Base-by-base conservation (phyloP, 176 grass and related monocot species). In the Urochloa ruziziensis region DNA sequence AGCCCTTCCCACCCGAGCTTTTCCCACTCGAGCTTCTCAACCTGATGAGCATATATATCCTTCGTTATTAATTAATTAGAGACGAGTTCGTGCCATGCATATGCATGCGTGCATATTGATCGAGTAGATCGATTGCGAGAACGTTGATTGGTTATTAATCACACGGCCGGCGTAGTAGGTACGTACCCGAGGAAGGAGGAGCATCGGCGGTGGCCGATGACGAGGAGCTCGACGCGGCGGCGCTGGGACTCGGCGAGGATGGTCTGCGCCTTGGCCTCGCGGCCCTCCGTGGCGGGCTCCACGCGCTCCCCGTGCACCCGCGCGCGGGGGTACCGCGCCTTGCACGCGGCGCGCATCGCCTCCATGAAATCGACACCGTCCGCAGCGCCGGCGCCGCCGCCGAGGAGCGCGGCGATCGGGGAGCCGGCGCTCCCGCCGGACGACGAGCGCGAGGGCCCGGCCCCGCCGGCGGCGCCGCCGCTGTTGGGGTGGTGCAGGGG, bases 191-290 rank as follows among this genome's bases (percentile, higher is more conserved):
- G 80, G 75, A 98, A 94, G 35, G 79, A 65, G 29, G 89, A 86
- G 62, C 71, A 82, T 27, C 92, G 83, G 58, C 91, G 84, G 44
- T 93, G 92, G 48, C 90, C 90, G 62, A 98, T 86, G 70, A 95
- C 88, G 77, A 98, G 87, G 66, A 98, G 82, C 74, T 95, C 95
- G 72, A 94, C 88, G 56, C 87, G 66, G 25, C 78, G 78, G 34
- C 83, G 35, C 67, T 88, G 84, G 10, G 86, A 80, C 81, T 91
- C 87, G 11, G 82, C 77, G 16, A 98, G 90, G 77, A 98, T 95
- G 37, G 84, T 90, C 68, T 85, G 71, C 17, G 95, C 90, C 88
- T 98, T 98, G 74, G 90, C 95, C 74, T 87, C 90, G 4, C 80
- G 88, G 36, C 91, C 95, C 70, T 87, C 90, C 39, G 79, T 87